These are phyloP conservation scores for Trichoderma parareesei DNA, from an alignment of 495 filamentous ascomycete species.

Conservation along the genomic window DNA sequence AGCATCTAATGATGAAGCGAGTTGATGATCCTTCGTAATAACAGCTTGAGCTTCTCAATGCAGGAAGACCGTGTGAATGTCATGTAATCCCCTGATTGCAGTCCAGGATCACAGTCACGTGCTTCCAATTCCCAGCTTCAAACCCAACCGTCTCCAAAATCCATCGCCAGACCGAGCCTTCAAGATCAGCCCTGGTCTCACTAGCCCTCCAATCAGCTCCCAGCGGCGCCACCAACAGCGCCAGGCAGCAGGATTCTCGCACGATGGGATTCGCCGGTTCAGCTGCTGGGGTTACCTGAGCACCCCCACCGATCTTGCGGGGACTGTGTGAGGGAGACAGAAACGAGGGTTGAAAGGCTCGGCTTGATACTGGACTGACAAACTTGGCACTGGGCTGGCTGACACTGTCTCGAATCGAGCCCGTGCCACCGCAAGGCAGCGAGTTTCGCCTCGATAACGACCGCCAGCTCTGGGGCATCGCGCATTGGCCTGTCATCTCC, in stretches of 20 bases:
- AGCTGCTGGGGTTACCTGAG: neutral
- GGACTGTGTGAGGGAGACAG: neutral
- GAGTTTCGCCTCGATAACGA: constrained; percentile 3
- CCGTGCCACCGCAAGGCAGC: constrained; percentile 6
- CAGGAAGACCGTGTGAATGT: neutral
- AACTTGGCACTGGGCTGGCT: neutral
- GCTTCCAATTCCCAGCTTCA: neutral
- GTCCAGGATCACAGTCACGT: neutral
- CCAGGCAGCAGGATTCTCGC: constrained; percentile 6
- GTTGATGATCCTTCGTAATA: neutral
- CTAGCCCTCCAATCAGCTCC: neutral
- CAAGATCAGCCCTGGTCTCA: constrained; percentile 2
- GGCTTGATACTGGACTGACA: no score
- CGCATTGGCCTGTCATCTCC: neutral
- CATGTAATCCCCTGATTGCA: neutral
- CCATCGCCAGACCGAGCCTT: neutral
- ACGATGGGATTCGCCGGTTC: constrained; percentile 2
- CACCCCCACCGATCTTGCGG: constrained; percentile 1
- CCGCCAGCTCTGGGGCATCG: neutral
- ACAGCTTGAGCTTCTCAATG: neutral
- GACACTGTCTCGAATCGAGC: no score
- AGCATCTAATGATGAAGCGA: neutral
- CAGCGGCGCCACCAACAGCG: neutral
- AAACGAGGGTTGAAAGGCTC: neutral
- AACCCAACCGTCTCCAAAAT: neutral